phyloP scores from a whole-genome alignment of 169 alveolate species.

The Eimeria maxima region DNA sequence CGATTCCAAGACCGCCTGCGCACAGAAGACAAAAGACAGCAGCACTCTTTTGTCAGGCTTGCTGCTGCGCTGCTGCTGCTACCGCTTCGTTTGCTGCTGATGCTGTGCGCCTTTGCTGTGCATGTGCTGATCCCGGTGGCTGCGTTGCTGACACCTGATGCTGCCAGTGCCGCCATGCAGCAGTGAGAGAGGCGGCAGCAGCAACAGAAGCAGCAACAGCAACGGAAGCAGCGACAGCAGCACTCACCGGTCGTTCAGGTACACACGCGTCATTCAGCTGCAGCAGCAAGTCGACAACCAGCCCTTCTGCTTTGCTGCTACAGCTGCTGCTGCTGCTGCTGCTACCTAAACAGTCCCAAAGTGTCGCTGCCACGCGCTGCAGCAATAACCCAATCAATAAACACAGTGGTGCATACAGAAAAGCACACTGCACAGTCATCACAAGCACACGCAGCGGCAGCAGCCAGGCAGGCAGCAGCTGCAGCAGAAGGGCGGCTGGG shows the following conservation, averaged over 20 bases:
- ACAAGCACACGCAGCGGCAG: background rate
- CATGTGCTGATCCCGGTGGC: too few relatives aligned
- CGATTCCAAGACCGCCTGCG: slow-evolving; percentile 34
- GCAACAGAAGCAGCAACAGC: background rate
- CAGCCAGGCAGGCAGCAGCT: too few relatives aligned
- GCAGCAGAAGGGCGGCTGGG: too few relatives aligned
- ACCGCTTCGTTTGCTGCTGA: slow-evolving; percentile 14
- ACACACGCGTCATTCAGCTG: slow-evolving; percentile 57
- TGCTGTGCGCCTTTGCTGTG: background rate
- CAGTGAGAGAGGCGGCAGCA: background rate
- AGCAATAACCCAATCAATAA: slow-evolving; percentile 15
- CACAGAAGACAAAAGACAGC: background rate
- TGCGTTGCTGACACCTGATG: too few relatives aligned
- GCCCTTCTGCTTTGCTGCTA: slow-evolving; percentile 30
- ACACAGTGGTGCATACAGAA: slow-evolving; percentile 14
- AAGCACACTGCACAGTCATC: background rate
- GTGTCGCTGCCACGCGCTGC: slow-evolving; percentile 70
- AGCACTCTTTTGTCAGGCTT: too few relatives aligned
- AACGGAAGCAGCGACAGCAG: too few relatives aligned
- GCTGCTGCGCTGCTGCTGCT: slow-evolving; percentile 28
- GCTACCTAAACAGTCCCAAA: background rate
- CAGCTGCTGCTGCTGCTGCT: slow-evolving; percentile 32
- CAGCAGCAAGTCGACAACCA: slow-evolving; percentile 52
- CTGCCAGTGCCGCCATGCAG: too few relatives aligned
- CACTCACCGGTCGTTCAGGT: slow-evolving; percentile 58